phyloP scores from a whole-genome alignment of 1,139 yeast genomes.

The Magnusiomyces sp. region DNA sequence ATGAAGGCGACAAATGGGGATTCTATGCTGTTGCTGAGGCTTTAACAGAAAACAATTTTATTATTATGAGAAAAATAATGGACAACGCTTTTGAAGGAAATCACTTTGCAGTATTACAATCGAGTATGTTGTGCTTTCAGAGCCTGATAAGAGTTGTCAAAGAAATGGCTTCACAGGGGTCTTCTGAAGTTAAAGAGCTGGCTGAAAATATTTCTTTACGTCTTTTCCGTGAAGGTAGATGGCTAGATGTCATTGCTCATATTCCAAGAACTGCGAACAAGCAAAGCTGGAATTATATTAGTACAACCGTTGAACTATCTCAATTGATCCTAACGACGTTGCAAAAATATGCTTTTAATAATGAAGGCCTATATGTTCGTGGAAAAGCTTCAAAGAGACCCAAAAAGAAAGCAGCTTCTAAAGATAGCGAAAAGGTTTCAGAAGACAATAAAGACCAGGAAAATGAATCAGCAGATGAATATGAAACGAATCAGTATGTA shows the following conservation, averaged over 20 bases:
- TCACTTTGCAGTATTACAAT: conserved; percentile 41
- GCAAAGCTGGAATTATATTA: conserved; percentile 57
- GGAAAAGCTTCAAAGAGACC: conserved; percentile 35
- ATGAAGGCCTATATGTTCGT: conserved; percentile 48
- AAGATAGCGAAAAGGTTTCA: conserved; percentile 30
- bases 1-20: too few relatives aligned
- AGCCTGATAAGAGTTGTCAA: conserved; percentile 53
- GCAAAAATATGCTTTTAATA: conserved; percentile 57
- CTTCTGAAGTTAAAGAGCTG: conserved; percentile 38
- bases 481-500: conserved; percentile 28
- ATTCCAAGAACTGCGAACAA: conserved; percentile 60
- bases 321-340: conserved; percentile 60
- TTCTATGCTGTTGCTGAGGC: conserved; percentile 45
- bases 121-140: conserved; percentile 60
- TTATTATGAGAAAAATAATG: conserved; percentile 49
- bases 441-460: conserved; percentile 42
- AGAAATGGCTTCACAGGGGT: conserved; percentile 37
- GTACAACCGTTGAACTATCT: conserved; percentile 56
- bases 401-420: conserved; percentile 25
- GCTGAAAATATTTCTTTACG: conserved; percentile 46
- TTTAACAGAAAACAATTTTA: conserved; percentile 56
- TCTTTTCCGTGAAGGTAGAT: conserved; percentile 56
- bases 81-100: conserved; percentile 39
- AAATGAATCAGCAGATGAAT: conserved; percentile 34
- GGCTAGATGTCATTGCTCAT: conserved; percentile 48